Conservation (phyloP, 2,329 filamentous ascomycete species). For the Trichoderma gracile region DNA sequence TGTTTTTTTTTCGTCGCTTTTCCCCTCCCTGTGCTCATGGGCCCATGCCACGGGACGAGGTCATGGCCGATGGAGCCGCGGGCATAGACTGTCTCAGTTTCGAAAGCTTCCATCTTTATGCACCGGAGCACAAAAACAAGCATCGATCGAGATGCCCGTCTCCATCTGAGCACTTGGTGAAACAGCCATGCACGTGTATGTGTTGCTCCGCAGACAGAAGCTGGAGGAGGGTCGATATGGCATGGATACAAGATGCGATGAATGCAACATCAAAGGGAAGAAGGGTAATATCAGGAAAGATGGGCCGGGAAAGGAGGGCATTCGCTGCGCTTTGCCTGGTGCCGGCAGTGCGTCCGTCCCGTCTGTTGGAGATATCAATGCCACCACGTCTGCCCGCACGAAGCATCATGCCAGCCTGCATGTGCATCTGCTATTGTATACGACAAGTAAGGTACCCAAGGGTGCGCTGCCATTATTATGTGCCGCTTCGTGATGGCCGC, state of each 20-base stretch:
- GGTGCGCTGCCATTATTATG: neutral
- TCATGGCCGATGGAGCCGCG: neutral
- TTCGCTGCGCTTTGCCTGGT: neutral
- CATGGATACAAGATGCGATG: neutral
- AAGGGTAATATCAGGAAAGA: neutral
- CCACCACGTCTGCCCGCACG: no score
- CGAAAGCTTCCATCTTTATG: slow-evolving; percentile 6
- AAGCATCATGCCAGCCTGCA: no score
- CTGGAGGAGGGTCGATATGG: neutral
- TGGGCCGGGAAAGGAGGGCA: no score
- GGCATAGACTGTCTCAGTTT: neutral
- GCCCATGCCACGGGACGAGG: no score
- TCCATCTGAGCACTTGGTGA: neutral
- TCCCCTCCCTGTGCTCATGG: neutral
- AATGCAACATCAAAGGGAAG: neutral
- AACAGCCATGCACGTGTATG: neutral
- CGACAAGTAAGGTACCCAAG: neutral
- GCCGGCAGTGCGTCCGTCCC: neutral
- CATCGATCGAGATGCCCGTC: neutral
- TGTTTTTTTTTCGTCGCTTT: neutral
- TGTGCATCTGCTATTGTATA: neutral
- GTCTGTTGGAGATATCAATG: neutral
- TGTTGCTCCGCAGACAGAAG: neutral
- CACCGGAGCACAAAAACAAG: neutral
- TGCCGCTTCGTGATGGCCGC: slow-evolving; percentile 1